Conservation (phyloP, 192 early-diverging fungal species). For the Linnemannia elongata region DNA sequence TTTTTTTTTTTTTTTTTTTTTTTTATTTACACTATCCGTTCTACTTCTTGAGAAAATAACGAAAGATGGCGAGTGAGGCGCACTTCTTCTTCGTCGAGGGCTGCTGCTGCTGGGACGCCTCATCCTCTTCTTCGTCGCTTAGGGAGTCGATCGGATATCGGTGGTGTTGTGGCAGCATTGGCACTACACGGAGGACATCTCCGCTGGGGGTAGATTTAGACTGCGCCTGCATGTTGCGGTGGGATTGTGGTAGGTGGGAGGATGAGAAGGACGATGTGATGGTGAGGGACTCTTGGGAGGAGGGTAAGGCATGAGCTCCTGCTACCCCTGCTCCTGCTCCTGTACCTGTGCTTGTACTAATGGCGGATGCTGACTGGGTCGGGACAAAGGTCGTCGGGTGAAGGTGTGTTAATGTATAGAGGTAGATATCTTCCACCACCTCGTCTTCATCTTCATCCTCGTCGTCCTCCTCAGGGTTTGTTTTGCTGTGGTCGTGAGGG, state of each 20-base stretch:
- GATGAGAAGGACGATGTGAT: too few species aligned
- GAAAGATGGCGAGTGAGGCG: conserved; percentile 8
- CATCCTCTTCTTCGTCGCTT: too few species aligned
- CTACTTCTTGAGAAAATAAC: conserved; percentile 16
- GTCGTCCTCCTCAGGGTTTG: neutral
- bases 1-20: conserved; percentile 23
- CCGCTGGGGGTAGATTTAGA: too few species aligned
- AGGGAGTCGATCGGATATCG: too few species aligned
- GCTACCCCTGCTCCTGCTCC: too few species aligned
- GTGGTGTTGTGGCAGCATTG: too few species aligned
- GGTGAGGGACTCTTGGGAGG: too few species aligned
- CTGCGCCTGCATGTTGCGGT: too few species aligned
- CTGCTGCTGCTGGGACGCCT: too few species aligned
- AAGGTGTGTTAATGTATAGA: neutral
- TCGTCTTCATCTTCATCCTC: neutral
- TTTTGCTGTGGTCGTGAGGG: neutral
- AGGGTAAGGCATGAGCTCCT: neutral
- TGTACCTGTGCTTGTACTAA: neutral
- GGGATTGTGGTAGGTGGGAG: too few species aligned
- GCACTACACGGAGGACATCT: too few species aligned
- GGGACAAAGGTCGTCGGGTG: neutral
- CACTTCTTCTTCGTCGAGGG: neutral
- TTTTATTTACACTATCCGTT: neutral
- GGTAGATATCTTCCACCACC: neutral
- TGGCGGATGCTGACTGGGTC: neutral